Evolutionary conservation across 108 stramenopile genomes (phyloP).

Genomic region (Cyclotella choctawhatcheeana): DNA sequence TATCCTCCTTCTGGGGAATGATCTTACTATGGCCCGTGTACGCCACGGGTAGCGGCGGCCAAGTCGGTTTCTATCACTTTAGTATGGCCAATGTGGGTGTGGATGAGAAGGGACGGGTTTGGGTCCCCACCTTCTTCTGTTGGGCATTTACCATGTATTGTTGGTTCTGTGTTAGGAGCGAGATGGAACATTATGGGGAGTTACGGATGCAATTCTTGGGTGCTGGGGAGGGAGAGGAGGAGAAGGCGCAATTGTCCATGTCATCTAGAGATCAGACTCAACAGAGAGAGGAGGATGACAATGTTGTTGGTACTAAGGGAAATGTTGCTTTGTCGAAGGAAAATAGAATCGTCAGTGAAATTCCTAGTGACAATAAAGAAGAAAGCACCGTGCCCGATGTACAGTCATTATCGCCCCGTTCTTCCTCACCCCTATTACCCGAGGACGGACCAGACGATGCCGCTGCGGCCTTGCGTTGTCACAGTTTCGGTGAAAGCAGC

Average conservation of each 20-base stretch:
- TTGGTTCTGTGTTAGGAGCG: constrained; percentile 83
- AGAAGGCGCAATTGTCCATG: too few relatives aligned
- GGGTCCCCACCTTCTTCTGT: constrained; percentile 88
- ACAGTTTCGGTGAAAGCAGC: constrained; percentile 36
- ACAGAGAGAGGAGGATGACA: background rate
- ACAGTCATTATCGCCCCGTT: background rate
- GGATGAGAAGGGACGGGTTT: constrained; percentile 68
- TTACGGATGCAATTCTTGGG: constrained; percentile 78
- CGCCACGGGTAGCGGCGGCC: constrained; percentile 67
- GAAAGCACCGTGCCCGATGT: background rate
- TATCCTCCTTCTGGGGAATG: constrained; percentile 81
- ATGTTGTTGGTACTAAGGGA: background rate
- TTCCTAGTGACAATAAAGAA: background rate
- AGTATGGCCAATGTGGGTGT: constrained; percentile 81
- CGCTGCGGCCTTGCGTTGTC: background rate
- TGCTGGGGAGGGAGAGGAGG: constrained; percentile 57
- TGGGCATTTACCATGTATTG: constrained; percentile 82
- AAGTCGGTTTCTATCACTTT: constrained; percentile 83
- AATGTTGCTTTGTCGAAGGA: constrained; percentile 17
- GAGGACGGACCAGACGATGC: constrained; percentile 42
- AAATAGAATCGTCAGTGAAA: constrained; percentile 29
- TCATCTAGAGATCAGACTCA: too few relatives aligned
- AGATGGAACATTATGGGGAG: constrained; percentile 88
- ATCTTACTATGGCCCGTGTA: constrained; percentile 77
- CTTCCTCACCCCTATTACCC: constrained; percentile 40